Percentiles rank a stretch among this genome's conserved stretches.
Evolutionary conservation across 2,329 filamentous ascomycete species (phyloP).

Genomic region (Xylariaceae sp.): DNA sequence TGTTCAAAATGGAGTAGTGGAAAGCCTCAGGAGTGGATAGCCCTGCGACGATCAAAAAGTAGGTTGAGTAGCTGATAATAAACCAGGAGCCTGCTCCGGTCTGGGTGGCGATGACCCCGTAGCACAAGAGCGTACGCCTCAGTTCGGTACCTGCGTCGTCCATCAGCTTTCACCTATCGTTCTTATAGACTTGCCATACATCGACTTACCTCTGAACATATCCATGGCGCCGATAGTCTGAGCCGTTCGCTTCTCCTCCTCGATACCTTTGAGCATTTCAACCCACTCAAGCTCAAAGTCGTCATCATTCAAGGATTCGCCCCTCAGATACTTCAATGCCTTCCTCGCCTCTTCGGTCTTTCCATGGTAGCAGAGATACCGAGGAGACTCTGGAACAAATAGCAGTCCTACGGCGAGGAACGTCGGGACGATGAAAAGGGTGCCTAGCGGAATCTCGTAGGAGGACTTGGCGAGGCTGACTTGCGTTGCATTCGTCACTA

Average conservation of each 20-base stretch:
- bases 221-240: slow-evolving; percentile 26
- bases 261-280: slow-evolving; percentile 31
- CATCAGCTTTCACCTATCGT: slow-evolving; percentile 1
- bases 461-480: slow-evolving; percentile 29
- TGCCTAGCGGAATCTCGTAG: slow-evolving; percentile 40
- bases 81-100: slow-evolving; percentile 40
- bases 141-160: slow-evolving; percentile 32
- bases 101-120: slow-evolving; percentile 38
- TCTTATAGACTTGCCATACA: not conserved
- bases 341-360: slow-evolving; percentile 16
- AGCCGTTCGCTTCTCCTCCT: slow-evolving; percentile 28
- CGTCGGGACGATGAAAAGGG: slow-evolving; percentile 37
- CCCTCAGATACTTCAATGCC: slow-evolving; percentile 24
- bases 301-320: slow-evolving; percentile 20
- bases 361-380: slow-evolving; percentile 33
- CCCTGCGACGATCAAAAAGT: slow-evolving; percentile 37
- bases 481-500: slow-evolving; percentile 34
- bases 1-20: slow-evolving; percentile 41
- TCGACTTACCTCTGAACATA: slow-evolving; percentile 27
- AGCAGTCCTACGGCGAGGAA: slow-evolving; percentile 36
- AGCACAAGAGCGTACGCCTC: slow-evolving; percentile 42
- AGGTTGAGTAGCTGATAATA: slow-evolving; percentile 41
- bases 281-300: slow-evolving; percentile 32
- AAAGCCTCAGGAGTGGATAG: slow-evolving; percentile 35
- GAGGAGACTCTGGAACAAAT: slow-evolving; percentile 38